These are phyloP conservation scores for Naegleria fowleri DNA, from an alignment of 208 protist genomes.

Conservation along the genomic window DNA sequence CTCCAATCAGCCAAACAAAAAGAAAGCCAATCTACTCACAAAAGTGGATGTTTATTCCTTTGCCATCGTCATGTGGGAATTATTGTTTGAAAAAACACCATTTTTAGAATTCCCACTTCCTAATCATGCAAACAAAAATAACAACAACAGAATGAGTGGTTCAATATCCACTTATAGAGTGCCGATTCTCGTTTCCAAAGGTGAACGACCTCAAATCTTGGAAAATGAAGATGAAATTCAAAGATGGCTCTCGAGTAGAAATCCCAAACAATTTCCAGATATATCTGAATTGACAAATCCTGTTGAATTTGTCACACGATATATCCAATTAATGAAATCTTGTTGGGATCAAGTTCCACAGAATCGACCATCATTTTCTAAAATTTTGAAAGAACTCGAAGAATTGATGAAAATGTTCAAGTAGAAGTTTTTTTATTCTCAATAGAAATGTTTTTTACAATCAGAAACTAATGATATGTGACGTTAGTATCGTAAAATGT, in stretches of 20 bases:
- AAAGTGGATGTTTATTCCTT: not conserved
- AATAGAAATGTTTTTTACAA: no score
- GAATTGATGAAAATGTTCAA: not conserved
- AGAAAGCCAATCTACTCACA: not conserved
- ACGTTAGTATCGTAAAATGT: no score
- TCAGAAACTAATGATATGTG: no score
- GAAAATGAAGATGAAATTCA: not conserved
- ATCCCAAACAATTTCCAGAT: not conserved
- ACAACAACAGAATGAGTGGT: no score
- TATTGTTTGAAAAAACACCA: not conserved
- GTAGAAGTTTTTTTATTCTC: no score
- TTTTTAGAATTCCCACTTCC: not conserved
- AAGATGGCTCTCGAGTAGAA: not conserved
- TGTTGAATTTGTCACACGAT: not conserved
- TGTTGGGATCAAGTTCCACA: not conserved
- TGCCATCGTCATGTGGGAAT: not conserved
- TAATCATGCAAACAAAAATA: not conserved
- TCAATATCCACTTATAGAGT: not conserved
- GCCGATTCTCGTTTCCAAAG: not conserved
- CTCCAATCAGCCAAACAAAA: no score
- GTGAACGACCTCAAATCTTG: not conserved
- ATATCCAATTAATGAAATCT: not conserved
- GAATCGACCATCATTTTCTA: not conserved
- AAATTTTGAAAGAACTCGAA: not conserved
- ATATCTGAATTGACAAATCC: not conserved